Conservation (phyloP, 2,329 filamentous ascomycete species). For the Microascus cirrosus region DNA sequence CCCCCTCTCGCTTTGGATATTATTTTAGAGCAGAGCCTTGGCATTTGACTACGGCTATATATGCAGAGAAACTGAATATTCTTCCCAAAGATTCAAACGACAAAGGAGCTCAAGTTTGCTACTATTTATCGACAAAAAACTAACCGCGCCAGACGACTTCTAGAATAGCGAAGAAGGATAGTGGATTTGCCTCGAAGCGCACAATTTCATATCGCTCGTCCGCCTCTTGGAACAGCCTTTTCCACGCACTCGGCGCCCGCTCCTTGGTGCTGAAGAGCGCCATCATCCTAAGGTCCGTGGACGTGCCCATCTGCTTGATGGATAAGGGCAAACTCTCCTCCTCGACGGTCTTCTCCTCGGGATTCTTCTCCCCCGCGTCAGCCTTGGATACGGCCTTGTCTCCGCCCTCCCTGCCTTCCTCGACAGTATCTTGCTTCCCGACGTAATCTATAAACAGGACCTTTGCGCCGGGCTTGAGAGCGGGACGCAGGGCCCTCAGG, state of each 20-base stretch:
- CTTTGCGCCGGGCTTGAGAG: constrained; percentile 41
- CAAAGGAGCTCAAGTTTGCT: no score
- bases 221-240: constrained; percentile 28
- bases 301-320: constrained; percentile 34
- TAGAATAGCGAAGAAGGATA: constrained; percentile 23
- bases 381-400: constrained; percentile 15
- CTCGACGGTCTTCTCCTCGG: constrained; percentile 32
- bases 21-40: no score
- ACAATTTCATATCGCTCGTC: constrained; percentile 32
- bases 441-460: constrained; percentile 36
- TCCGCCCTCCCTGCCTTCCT: constrained; percentile 28
- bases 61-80: no score
- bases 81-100: no score
- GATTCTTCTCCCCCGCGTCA: constrained; percentile 25
- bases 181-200: constrained; percentile 20
- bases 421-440: constrained; percentile 23
- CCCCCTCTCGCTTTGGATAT: no score
- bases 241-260: constrained; percentile 25
- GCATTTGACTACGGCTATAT: no score
- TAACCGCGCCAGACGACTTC: constrained; percentile 23
- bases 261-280: constrained; percentile 39
- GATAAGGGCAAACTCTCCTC: constrained; percentile 16
- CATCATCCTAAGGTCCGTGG: constrained; percentile 43
- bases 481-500: constrained; percentile 36
- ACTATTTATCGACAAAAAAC: no score